A percentile compares a stretch with the other conserved stretches of the same genome.
phyloP scores from a whole-genome alignment of 2,329 filamentous ascomycete species.

The Colletotrichum sp. region DNA sequence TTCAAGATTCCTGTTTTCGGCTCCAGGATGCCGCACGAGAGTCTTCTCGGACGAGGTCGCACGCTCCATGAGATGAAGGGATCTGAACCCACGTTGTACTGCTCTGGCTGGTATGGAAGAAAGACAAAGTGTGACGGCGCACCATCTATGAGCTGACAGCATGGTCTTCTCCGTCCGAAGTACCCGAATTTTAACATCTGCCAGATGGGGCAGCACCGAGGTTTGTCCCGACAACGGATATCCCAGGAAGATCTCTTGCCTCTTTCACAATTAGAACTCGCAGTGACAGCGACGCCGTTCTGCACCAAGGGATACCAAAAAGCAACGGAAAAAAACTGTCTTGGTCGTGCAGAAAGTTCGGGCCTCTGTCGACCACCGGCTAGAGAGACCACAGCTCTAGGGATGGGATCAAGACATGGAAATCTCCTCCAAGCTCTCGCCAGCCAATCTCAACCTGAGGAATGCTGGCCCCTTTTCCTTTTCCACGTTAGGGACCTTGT shows the following conservation, averaged over 20 bases:
- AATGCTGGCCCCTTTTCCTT: neutral
- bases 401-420: constrained; percentile 4
- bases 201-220: neutral
- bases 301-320: constrained; percentile 4
- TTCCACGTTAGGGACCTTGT: neutral
- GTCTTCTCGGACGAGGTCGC: neutral
- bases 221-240: constrained; percentile 3
- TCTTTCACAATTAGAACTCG: neutral
- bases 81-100: neutral
- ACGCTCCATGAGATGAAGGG: constrained; percentile 1
- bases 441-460: neutral
- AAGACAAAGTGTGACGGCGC: constrained; percentile 7
- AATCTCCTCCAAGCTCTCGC: neutral
- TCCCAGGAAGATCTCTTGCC: neutral
- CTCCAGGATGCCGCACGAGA: neutral
- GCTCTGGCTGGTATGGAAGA: constrained; percentile 10
- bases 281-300: neutral
- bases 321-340: neutral
- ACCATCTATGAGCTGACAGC: neutral
- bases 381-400: neutral
- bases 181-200: neutral
- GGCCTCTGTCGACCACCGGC: neutral
- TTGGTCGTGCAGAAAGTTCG: neutral
- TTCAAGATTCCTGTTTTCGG: neutral
- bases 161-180: neutral